Conservation (phyloP, 768 basidiomycete species). For the Artomyces pyxidatus region DNA sequence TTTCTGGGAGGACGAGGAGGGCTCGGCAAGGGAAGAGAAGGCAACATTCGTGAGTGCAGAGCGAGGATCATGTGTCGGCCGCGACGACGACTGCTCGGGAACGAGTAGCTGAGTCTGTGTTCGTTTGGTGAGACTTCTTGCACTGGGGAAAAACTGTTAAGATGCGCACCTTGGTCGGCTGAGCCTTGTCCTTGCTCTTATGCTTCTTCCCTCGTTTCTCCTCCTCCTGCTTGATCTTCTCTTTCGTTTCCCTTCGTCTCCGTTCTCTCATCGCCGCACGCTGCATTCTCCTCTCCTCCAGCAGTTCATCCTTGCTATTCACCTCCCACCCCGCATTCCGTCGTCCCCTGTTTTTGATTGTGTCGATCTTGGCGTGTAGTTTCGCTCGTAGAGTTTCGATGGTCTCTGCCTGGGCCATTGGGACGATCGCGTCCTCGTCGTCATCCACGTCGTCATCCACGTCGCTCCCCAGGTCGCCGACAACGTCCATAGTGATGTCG, state of each 20-base stretch:
- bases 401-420: conserved; percentile 58
- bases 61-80: conserved; percentile 20
- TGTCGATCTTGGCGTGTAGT: conserved; percentile 64
- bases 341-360: conserved; percentile 41
- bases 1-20: conserved; percentile 25
- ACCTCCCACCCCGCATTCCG: conserved; percentile 31
- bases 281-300: conserved; percentile 72
- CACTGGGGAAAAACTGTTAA: background rate
- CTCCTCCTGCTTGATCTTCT: conserved; percentile 64
- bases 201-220: conserved; percentile 46
- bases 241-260: conserved; percentile 77
- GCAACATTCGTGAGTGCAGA: conserved; percentile 49
- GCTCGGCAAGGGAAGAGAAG: conserved; percentile 55
- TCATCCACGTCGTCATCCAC: conserved; percentile 25
- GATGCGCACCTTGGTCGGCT: conserved; percentile 44
- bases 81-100: conserved; percentile 32
- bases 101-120: conserved; percentile 66
- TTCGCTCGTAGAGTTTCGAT: conserved; percentile 62
- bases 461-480: conserved; percentile 22
- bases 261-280: conserved; percentile 80
- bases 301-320: conserved; percentile 67
- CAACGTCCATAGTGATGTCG: conserved; percentile 32
- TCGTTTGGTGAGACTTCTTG: conserved; percentile 4
- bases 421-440: conserved; percentile 30
- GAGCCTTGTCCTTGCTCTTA: conserved; percentile 34